Evolutionary conservation across 2,329 filamentous ascomycete species (phyloP).

Genomic region (Tricladium varicosporioides): DNA sequence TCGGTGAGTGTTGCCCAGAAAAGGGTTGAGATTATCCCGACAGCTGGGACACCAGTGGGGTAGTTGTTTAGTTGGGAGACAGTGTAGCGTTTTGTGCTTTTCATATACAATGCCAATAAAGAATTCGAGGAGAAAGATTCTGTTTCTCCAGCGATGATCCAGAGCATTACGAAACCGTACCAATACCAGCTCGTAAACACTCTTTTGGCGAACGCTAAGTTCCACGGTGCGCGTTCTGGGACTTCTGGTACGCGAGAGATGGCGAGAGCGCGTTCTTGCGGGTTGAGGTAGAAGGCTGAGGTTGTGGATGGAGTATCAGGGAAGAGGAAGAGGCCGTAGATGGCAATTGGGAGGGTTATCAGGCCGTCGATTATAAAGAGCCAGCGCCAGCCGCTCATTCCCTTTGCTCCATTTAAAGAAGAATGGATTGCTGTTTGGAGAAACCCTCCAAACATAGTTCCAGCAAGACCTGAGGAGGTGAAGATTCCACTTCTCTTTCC

Average conservation of each 20-base stretch:
- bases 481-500: conserved; percentile 62
- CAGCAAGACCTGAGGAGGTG: conserved; percentile 56
- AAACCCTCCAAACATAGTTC: conserved; percentile 61
- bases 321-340: conserved; percentile 51
- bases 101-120: conserved; percentile 50
- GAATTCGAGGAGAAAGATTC: conserved; percentile 69
- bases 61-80: conserved; percentile 52
- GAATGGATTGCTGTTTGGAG: conserved; percentile 47
- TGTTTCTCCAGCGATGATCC: conserved; percentile 69
- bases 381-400: conserved; percentile 51
- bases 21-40: conserved; percentile 53
- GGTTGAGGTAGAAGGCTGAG: conserved; percentile 40
- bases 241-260: conserved; percentile 44
- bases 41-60: conserved; percentile 50
- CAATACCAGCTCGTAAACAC: conserved; percentile 61
- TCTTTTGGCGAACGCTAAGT: conserved; percentile 48
- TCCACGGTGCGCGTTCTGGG: conserved; percentile 41
- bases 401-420: conserved; percentile 40
- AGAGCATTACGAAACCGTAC: conserved; percentile 65
- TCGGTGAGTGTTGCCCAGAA: conserved; percentile 71
- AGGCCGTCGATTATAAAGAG: conserved; percentile 52
- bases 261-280: conserved; percentile 41
- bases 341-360: conserved; percentile 54
- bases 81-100: conserved; percentile 43
- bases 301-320: conserved; percentile 44